Percentiles rank a stretch among this genome's conserved stretches.
phyloP scores from a whole-genome alignment of 2,329 filamentous ascomycete species.

The Acrocalymma vagum region DNA sequence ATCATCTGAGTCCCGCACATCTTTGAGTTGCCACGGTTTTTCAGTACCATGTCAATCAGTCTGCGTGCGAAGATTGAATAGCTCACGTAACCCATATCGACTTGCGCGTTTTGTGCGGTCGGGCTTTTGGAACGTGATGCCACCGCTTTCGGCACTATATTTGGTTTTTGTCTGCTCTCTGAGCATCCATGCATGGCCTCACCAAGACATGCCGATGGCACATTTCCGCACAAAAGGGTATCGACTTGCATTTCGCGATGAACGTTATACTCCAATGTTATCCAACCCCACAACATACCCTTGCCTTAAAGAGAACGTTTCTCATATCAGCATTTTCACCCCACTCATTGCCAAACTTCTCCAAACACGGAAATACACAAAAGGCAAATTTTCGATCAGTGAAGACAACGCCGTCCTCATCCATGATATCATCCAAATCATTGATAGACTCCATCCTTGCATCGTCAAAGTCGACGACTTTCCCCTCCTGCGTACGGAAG shows the following conservation, averaged over 20 bases:
- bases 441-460: conserved; percentile 42
- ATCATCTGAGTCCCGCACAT: conserved; percentile 69
- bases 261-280: too few species aligned
- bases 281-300: conserved; percentile 34
- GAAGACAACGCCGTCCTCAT: conserved; percentile 29
- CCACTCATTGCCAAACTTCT: conserved; percentile 39
- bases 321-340: conserved; percentile 33
- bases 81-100: conserved; percentile 36
- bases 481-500: conserved; percentile 20
- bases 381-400: conserved; percentile 29
- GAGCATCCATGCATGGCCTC: conserved; percentile 29
- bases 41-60: conserved; percentile 94
- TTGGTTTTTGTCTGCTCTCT: conserved; percentile 29
- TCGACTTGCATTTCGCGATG: too few species aligned
- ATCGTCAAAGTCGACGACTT: conserved; percentile 24
- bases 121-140: conserved; percentile 36
- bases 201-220: conserved; percentile 33
- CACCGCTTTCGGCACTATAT: conserved; percentile 34
- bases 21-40: conserved; percentile 92
- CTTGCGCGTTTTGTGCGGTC: conserved; percentile 44
- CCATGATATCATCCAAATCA: conserved; percentile 27
- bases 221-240: too few species aligned
- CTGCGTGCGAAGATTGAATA: conserved; percentile 83
- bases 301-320: conserved; percentile 40
- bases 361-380: conserved; percentile 42